Base-by-base conservation (phyloP, 2,329 filamentous ascomycete species). In the Neofusicoccum ribis region DNA sequence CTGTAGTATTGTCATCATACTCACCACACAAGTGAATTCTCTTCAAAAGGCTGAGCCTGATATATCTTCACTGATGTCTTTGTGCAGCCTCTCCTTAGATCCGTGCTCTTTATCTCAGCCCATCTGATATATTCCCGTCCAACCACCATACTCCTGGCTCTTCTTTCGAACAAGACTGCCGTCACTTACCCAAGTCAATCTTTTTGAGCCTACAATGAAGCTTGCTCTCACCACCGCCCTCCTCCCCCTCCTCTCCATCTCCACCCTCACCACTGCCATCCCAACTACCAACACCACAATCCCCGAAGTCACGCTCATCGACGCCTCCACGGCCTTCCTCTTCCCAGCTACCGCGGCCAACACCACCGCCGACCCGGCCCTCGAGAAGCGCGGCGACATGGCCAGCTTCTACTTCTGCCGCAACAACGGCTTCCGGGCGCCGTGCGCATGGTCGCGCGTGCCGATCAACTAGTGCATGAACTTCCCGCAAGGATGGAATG, bases 101-200 rank as follows among this genome's bases (percentile, higher is more conserved):
- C 15, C 20, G 14, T 23, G 37, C 8, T 34, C 36, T 23, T 15
- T 36, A 11, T 20, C 27, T 0, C 4, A 6, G 6, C 14, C 2
- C 6, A 7, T 12, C 50, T 14, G 20, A n/a, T 54, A 17, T 54
- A 36, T 31, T 31, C 6, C 27, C 27, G 7, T 31, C 27, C 27
- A 2, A 31, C 27, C 27, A 31, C 5, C 6, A 1, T 31, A 7
- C 27, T 7, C 27, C 27, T 7, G 5, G 6, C 5, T 1, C 27
- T 20, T 5, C 9, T 14, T 54, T 34, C 27, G 31, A 37, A 54
- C 36, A n/a, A 23, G 11, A 17, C 34, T 34, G 20, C 3, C 51
- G 36, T 15, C 51, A 20, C 50, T 54, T 23, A 54, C 51, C 51
- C n/a, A 41, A 54, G 51, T 54, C 51, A 14, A 54, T 54, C 31